phyloP scores from a whole-genome alignment of 768 basidiomycete species.

The Gymnopilus junonius region DNA sequence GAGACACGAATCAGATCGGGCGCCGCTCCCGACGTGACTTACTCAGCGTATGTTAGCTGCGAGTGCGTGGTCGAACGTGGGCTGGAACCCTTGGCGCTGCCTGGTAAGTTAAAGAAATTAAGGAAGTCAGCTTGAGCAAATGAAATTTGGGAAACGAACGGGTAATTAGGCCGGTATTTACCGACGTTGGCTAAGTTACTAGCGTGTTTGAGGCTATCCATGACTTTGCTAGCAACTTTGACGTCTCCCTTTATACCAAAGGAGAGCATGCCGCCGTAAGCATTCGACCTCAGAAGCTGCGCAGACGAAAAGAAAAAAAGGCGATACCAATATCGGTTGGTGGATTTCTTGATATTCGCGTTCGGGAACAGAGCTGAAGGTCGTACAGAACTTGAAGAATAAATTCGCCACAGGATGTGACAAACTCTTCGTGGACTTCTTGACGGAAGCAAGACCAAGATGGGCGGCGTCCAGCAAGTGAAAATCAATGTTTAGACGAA shows the following conservation, averaged over 20 bases:
- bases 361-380: too few species aligned
- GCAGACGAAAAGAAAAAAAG: too few species aligned
- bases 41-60: slow-evolving; percentile 66
- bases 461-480: too few species aligned
- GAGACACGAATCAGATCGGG: slow-evolving; percentile 75
- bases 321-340: too few species aligned
- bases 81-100: slow-evolving; percentile 80
- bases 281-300: slow-evolving; percentile 53
- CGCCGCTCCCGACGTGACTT: slow-evolving; percentile 67
- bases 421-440: too few species aligned
- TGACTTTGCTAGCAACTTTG: slow-evolving; percentile 56
- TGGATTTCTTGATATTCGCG: too few species aligned
- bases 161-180: slow-evolving; percentile 26
- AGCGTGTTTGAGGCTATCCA: slow-evolving; percentile 73
- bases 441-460: too few species aligned
- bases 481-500: too few species aligned
- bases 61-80: slow-evolving; percentile 79
- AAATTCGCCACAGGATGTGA: too few species aligned
- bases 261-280: slow-evolving; percentile 75
- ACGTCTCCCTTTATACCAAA: slow-evolving; percentile 74
- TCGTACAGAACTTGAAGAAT: too few species aligned
- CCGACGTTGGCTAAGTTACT: slow-evolving; percentile 78
- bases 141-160: too few species aligned
- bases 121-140: not conserved
- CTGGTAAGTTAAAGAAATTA: too few species aligned